These are phyloP conservation scores for Botrytis cinerea DNA, from an alignment of 2,329 filamentous ascomycete species.

Conservation along the genomic window DNA sequence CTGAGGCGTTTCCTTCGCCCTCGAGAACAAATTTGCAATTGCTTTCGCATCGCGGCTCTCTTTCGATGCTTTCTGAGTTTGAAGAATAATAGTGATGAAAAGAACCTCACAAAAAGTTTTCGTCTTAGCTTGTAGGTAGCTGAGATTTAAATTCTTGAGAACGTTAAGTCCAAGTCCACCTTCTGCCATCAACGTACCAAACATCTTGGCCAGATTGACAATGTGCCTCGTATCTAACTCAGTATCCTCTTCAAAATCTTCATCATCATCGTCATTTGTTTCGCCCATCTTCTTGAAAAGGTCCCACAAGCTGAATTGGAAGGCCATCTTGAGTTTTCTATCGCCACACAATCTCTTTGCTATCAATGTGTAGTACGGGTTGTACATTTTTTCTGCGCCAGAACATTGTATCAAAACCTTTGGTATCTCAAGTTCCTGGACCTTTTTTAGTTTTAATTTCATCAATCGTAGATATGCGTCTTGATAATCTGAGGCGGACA, in stretches of 20 bases:
- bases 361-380: slow-evolving; percentile 89
- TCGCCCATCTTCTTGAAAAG: slow-evolving; percentile 86
- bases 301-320: slow-evolving; percentile 85
- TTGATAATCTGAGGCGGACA: slow-evolving; percentile 80
- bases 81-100: slow-evolving; percentile 72
- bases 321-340: slow-evolving; percentile 75
- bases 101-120: slow-evolving; percentile 78
- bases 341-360: slow-evolving; percentile 76
- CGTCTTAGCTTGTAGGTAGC: slow-evolving; percentile 74
- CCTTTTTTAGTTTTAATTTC: slow-evolving; percentile 81
- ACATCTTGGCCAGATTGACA: slow-evolving; percentile 69
- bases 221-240: slow-evolving; percentile 57
- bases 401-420: slow-evolving; percentile 86
- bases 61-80: slow-evolving; percentile 56
- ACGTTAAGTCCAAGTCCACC: slow-evolving; percentile 59
- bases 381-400: slow-evolving; percentile 80
- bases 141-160: slow-evolving; percentile 74
- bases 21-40: slow-evolving; percentile 67
- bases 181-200: slow-evolving; percentile 61
- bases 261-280: slow-evolving; percentile 61
- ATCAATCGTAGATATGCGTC: slow-evolving; percentile 79
- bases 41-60: slow-evolving; percentile 54
- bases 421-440: slow-evolving; percentile 84
- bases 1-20: slow-evolving; percentile 62
- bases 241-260: slow-evolving; percentile 57